Base-by-base conservation (phyloP, 805 yeast genomes). In the Tanozyma kutaoensis region DNA sequence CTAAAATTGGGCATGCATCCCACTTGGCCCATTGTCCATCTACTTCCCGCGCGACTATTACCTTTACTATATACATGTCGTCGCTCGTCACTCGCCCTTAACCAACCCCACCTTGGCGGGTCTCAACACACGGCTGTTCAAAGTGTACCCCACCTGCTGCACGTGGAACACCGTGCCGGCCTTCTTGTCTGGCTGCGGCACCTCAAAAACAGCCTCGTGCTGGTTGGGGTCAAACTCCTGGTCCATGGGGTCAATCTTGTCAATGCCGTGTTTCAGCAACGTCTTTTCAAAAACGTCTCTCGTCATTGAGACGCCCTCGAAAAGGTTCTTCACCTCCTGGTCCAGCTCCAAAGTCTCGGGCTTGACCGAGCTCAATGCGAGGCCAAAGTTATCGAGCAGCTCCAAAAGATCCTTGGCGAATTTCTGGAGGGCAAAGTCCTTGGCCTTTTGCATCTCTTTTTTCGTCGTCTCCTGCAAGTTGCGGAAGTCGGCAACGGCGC, bases 91-190 rank as follows among this genome's bases (percentile, higher is more conserved):
- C 21, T 20, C 21, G 9, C 12, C 12, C 59, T 78, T 81, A 39
- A 85, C 95, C 45, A 85, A 71, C 42, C 96, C 96, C 39, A 85
- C 96, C 66, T 85, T 85, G 32, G 96, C 95, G 18, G 96, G 93
- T 58, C 96, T 72, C 49, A 85, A 66, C 19, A 85, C 94, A 50
- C 96, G 71, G 42, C 77, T 72, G 58, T 84, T 84, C 45, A 84
- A 66, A 33, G 76, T 73, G 60, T 76, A 85, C 23, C 96, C 96
- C 14, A 76, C 68, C 58, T 80, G 95, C 59, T 85, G 95, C 33
- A 86, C 95, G 45, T 72, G 81, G 72, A 86, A 79, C 32, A 85
- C 82, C 15, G 95, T 77, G 33, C 95, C 95, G 12, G 95, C 81
- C 55, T 80, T 88, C 55, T 82, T 81, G 41, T 72, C 91, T 26